Percentiles rank a stretch among this genome's conserved stretches.
Evolutionary conservation across 2,329 filamentous ascomycete genomes (phyloP).

Genomic region (Stagonosporopsis rhizophila): DNA sequence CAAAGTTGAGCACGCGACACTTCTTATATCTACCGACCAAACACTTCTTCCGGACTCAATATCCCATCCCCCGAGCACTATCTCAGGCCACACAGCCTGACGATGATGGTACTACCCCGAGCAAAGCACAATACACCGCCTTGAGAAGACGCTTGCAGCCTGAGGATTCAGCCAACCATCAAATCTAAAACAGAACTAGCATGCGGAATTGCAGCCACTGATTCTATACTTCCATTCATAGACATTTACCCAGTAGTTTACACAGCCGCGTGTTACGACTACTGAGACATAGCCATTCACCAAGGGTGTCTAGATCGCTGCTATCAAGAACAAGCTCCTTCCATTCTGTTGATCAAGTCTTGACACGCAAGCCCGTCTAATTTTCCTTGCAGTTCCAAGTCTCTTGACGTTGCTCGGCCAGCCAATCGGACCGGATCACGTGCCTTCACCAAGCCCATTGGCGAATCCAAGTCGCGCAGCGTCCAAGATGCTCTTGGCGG

Average conservation of each 20-base stretch:
- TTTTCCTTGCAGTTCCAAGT: slow-evolving; percentile 22
- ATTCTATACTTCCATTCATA: slow-evolving; percentile 4
- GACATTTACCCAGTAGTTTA: slow-evolving; percentile 4
- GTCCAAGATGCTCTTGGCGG: slow-evolving; percentile 26
- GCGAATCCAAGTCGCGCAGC: slow-evolving; percentile 23
- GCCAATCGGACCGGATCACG: slow-evolving; percentile 22
- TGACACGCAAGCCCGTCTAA: not conserved
- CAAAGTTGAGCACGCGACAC: slow-evolving; percentile 19
- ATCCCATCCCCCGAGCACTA: slow-evolving; percentile 3
- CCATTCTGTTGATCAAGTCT: slow-evolving; percentile 3
- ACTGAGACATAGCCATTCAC: slow-evolving; percentile 20
- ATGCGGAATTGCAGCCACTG: slow-evolving; percentile 4
- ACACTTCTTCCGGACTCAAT: not conserved
- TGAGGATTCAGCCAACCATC: slow-evolving; percentile 15
- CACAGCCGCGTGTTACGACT: slow-evolving; percentile 33
- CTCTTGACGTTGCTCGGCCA: slow-evolving; percentile 23
- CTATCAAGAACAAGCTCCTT: slow-evolving; percentile 6
- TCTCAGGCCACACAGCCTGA: slow-evolving; percentile 20
- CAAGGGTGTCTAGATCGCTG: slow-evolving; percentile 11
- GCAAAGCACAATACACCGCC: slow-evolving; percentile 13
- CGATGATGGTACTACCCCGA: not conserved
- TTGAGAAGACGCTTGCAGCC: slow-evolving; percentile 18
- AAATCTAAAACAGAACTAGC: slow-evolving; percentile 8
- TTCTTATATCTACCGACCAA: slow-evolving; percentile 23
- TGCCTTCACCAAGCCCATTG: slow-evolving; percentile 30